phyloP scores from a whole-genome alignment of 2,329 filamentous ascomycete species.

The Penicillium sp. region DNA sequence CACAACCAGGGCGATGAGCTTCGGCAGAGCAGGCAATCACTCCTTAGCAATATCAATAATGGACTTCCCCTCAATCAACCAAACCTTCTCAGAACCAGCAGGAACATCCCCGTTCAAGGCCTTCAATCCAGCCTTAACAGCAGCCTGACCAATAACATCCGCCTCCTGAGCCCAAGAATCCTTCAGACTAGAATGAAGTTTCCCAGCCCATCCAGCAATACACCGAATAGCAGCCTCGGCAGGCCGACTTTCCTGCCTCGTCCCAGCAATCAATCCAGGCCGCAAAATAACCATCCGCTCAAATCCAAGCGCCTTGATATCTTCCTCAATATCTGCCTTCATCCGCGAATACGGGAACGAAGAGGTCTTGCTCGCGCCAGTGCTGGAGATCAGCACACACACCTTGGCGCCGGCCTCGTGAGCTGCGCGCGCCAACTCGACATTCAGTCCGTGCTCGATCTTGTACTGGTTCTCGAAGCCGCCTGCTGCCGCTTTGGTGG shows the following conservation, averaged over 20 bases:
- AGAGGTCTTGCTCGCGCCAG: slow-evolving; percentile 53
- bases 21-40: not conserved
- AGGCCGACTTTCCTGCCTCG: slow-evolving; percentile 61
- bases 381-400: slow-evolving; percentile 73
- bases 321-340: slow-evolving; percentile 86
- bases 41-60: slow-evolving; percentile 35
- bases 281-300: slow-evolving; percentile 72
- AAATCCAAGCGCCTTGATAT: slow-evolving; percentile 70
- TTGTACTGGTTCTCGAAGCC: slow-evolving; percentile 77
- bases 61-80: slow-evolving; percentile 38
- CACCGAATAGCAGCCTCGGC: slow-evolving; percentile 59
- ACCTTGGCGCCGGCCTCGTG: slow-evolving; percentile 69
- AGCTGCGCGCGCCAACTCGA: slow-evolving; percentile 73
- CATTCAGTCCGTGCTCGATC: slow-evolving; percentile 84
- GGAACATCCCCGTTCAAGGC: slow-evolving; percentile 42
- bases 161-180: slow-evolving; percentile 73
- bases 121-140: slow-evolving; percentile 39
- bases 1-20: too few relatives aligned
- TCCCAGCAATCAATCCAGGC: slow-evolving; percentile 75
- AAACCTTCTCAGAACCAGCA: slow-evolving; percentile 41
- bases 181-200: slow-evolving; percentile 54
- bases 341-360: slow-evolving; percentile 63
- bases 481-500: slow-evolving; percentile 73
- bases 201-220: slow-evolving; percentile 58
- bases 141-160: slow-evolving; percentile 61